phyloP scores from a whole-genome alignment of 2,329 filamentous ascomycete species.

The Aureobasidium sp. region DNA sequence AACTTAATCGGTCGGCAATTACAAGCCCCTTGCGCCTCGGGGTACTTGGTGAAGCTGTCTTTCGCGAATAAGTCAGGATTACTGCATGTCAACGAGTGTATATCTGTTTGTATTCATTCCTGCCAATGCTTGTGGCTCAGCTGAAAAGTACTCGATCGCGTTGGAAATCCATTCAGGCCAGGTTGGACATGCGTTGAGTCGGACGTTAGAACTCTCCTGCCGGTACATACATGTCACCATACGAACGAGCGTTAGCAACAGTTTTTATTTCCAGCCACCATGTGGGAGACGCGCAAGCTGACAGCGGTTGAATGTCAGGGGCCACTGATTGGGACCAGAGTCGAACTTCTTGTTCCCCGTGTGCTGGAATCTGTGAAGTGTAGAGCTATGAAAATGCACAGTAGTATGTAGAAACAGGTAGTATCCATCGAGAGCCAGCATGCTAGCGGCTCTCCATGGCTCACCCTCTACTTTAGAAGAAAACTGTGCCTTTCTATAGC shows the following conservation, averaged over 20 bases:
- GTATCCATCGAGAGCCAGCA: too few relatives aligned
- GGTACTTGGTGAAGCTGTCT: neutral
- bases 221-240: neutral
- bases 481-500: too few relatives aligned
- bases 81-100: neutral
- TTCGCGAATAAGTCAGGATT: neutral
- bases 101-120: neutral
- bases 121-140: neutral
- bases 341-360: too few relatives aligned
- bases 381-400: too few relatives aligned
- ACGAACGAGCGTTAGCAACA: neutral
- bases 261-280: neutral
- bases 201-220: neutral
- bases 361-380: too few relatives aligned
- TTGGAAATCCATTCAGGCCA: neutral
- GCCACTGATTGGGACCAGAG: too few relatives aligned
- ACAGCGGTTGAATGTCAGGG: too few relatives aligned
- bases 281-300: too few relatives aligned
- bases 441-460: too few relatives aligned
- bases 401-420: too few relatives aligned
- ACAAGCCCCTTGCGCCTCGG: neutral
- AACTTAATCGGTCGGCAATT: neutral
- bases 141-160: too few relatives aligned
- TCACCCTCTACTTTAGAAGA: too few relatives aligned
- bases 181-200: neutral